A percentile compares a stretch with the other conserved stretches of the same genome.
Conservation (phyloP, 2,329 filamentous ascomycete genomes). For the Drechslerella dactyloides region DNA sequence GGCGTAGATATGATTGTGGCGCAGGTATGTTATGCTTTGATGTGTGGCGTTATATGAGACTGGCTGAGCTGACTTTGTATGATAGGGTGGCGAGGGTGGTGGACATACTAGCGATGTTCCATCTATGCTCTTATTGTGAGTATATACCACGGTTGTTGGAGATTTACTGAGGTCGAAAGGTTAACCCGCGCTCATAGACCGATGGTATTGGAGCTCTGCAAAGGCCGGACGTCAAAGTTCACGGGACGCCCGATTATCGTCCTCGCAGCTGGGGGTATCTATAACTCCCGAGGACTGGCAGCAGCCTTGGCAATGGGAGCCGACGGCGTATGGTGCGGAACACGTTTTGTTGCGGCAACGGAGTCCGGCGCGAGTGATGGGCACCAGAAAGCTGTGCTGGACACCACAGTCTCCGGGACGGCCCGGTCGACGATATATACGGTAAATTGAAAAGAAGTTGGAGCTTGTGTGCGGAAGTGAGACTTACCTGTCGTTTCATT, state of each 20-base stretch:
- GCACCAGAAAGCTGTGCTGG: constrained; percentile 84
- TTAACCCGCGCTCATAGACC: constrained; percentile 72
- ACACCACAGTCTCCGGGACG: constrained; percentile 78
- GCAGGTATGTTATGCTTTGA: constrained; percentile 69
- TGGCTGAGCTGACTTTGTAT: background rate
- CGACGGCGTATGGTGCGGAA: constrained; percentile 89
- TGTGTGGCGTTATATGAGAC: too few relatives aligned
- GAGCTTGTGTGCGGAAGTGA: background rate
- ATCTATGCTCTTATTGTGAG: constrained; percentile 55
- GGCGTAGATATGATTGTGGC: constrained; percentile 91
- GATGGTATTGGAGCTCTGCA: constrained; percentile 81
- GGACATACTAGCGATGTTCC: constrained; percentile 72
- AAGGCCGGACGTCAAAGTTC: constrained; percentile 73
- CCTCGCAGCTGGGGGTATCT: constrained; percentile 86
- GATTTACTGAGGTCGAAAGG: constrained; percentile 58
- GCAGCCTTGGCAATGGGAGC: constrained; percentile 86
- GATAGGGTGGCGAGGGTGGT: constrained; percentile 71
- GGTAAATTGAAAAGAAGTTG: constrained; percentile 7
- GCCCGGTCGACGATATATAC: constrained; percentile 71
- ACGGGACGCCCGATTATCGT: constrained; percentile 76
- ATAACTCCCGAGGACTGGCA: constrained; percentile 81
- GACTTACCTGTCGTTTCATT: constrained; percentile 61
- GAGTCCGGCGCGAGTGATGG: constrained; percentile 80
- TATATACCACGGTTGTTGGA: background rate
- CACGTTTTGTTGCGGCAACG: constrained; percentile 82